Base-by-base conservation (phyloP, 148 eudicot species). In the Fagopyrum tataricum region DNA sequence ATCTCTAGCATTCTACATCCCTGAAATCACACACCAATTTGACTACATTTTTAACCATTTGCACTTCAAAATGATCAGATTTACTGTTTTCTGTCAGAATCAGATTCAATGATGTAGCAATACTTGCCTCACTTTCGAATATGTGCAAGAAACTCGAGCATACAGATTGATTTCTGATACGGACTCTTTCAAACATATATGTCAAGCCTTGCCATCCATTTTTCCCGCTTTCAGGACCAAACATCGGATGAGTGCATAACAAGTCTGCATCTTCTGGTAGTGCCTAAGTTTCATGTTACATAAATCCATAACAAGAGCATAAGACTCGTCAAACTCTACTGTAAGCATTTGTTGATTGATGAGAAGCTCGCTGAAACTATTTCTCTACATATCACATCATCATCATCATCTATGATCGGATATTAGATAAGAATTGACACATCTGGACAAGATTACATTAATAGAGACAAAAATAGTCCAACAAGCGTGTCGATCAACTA, bases 1-100 rank as follows among this genome's bases (percentile, higher is more conserved):
- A 88, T 86, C 74, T 86, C 88, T 81, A 88, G 49, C 92, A 88
- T 84, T 72, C 79, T 84, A 82, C 92, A 88, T 44, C 91, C 91
- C 87, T 88, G 82, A 47, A 73, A 72, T 12, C 53, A n/a, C 13
- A 43, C 26, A 70, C 40, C 2, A 58, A 58, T 23, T 2, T 15
- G 18, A 71, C 31, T 40, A 15, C 37, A 62, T 40, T 24, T n/a
- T 76, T 20, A 24, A 13, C 46, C 7, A 9, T 47, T n/a, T 58
- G 41, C 21, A 14, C 42, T 62, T 24, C 15, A 62, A 62, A 62
- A 6, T 21, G 40, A 62, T 26, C 21, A 13, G 52, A 21, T 39
- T 56, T 39, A 62, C 24, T 6, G 41, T 0, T 31, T 26, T 31
- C 37, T 31, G 37, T 47, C n/a, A 17, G 18, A 17, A 8, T 12